These are phyloP conservation scores for Leccinum pachyderme DNA, from an alignment of 1,284 basidiomycete species.

Conservation along the genomic window DNA sequence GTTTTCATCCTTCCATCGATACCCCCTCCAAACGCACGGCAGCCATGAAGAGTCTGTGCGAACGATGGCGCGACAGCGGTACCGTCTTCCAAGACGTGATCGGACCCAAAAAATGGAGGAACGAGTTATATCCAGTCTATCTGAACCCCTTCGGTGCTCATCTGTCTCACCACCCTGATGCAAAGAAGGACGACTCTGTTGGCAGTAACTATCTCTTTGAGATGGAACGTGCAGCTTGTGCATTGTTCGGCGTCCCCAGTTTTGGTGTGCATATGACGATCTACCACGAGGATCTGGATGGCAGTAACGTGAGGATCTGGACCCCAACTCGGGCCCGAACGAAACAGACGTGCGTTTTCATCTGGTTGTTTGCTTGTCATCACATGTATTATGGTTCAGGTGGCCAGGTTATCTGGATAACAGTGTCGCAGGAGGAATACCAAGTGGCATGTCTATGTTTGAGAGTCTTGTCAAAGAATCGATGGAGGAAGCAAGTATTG, in stretches of 20 bases:
- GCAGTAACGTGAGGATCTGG: conserved; percentile 71
- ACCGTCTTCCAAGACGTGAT: conserved; percentile 59
- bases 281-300: conserved; percentile 52
- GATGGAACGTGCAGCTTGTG: conserved; percentile 87
- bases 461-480: conserved; percentile 90
- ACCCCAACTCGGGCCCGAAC: conserved; percentile 82
- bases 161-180: conserved; percentile 30
- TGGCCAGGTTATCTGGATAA: conserved; percentile 81
- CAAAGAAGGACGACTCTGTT: conserved; percentile 19
- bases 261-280: conserved; percentile 86
- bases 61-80: conserved; percentile 66
- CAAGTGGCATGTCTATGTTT: conserved; percentile 70
- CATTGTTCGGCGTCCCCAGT: conserved; percentile 87
- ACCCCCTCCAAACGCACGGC: conserved; percentile 56
- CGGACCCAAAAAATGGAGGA: conserved; percentile 77
- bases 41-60: conserved; percentile 60
- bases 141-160: conserved; percentile 62
- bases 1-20: conserved; percentile 51
- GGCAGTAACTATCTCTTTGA: conserved; percentile 72
- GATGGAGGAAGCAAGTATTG: conserved; percentile 87
- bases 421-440: conserved; percentile 76
- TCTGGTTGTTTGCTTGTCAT: conserved; percentile 4
- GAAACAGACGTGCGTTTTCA: conserved; percentile 75
- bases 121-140: conserved; percentile 84
- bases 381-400: conserved; percentile 36